Conservation (phyloP, 2,329 filamentous ascomycete species). For the Colletotrichum sp. region DNA sequence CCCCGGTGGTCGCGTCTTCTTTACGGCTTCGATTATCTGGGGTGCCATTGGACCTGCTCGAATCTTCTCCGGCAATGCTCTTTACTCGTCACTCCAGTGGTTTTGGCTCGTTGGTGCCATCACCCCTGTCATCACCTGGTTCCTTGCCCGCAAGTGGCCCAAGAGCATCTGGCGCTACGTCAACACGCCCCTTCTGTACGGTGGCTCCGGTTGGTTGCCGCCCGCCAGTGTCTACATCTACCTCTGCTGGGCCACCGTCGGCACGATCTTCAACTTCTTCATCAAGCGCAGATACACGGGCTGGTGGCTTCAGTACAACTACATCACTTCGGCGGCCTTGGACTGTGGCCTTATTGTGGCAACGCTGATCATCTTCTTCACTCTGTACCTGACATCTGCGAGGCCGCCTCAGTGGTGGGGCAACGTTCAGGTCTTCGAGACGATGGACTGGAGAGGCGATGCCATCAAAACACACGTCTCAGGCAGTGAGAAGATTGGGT, state of each 20-base stretch:
- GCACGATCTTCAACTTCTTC: slow-evolving; percentile 71
- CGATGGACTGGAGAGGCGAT: slow-evolving; percentile 48
- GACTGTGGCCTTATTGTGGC: slow-evolving; percentile 71
- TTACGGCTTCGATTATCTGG: slow-evolving; percentile 75
- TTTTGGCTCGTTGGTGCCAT: slow-evolving; percentile 74
- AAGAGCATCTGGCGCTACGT: slow-evolving; percentile 68
- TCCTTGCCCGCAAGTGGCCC: slow-evolving; percentile 66
- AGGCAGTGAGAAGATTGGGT: slow-evolving; percentile 56
- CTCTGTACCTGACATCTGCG: slow-evolving; percentile 64
- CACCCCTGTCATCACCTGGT: slow-evolving; percentile 68
- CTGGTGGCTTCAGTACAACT: slow-evolving; percentile 83
- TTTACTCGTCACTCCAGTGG: slow-evolving; percentile 70
- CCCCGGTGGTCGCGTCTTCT: slow-evolving; percentile 61
- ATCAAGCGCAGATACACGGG: slow-evolving; percentile 69
- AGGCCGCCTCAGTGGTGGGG: slow-evolving; percentile 67
- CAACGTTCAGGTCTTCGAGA: slow-evolving; percentile 53
- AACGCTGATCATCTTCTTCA: slow-evolving; percentile 74
- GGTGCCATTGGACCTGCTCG: slow-evolving; percentile 74
- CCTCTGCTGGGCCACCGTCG: slow-evolving; percentile 72
- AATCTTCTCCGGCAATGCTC: slow-evolving; percentile 68
- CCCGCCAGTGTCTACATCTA: slow-evolving; percentile 76
- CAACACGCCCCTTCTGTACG: slow-evolving; percentile 72
- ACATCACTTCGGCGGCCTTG: slow-evolving; percentile 73
- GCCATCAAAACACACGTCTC: slow-evolving; percentile 48
- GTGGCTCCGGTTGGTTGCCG: slow-evolving; percentile 66